Evolutionary conservation across 257 asterid species (phyloP), one percentile per base, ranked within the genome.

Genomic region (Prunella vulgaris): DNA sequence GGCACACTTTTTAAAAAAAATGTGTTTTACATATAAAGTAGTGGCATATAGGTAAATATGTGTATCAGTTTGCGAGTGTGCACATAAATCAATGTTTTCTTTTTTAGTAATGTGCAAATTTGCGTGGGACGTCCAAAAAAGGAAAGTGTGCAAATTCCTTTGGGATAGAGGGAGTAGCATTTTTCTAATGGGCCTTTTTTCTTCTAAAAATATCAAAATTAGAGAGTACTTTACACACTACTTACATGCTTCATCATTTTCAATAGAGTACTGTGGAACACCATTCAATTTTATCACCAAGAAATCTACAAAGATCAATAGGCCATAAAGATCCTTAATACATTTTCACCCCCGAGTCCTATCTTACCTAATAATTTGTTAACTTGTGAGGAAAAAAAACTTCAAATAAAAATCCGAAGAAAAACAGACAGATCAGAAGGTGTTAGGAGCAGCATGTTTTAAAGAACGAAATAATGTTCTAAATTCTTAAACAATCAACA

Each of bases 391-490:
- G 25, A 37, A 8, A 44, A 64, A 44, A 22, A 13, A 21, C 2
- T 5, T 13, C 0, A 37, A 37, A 38, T 10, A 35, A 35, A 21
- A n/a, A 35, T n/a, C n/a, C 66, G 21, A 21, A 51, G 58, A 51
- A 20, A 51, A 51, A 64, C 37, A 24, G 4, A 0, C 14, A 0
- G 22, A 60, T 60, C 25, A 60, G 51, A 70, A 5, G 49, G 33
- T 22, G 27, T 68, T 54, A 53, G 15, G 7, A 0, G n/a, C 33
- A 9, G 25, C 52, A 59, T 17, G 3, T 20, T 4, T 24, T 12
- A 49, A 69, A 67, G 69, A 74, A 66, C 66, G 3, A 74, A 74
- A 30, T 21, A 74, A 73, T 32, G 7, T 28, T 48, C 77, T 44
- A 52, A 66, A 21, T 24, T n/a, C 13, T 1, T 32, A 32, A 56